Conservation (phyloP, 2,329 filamentous ascomycete genomes). For the Cladophialophora psammophila region DNA sequence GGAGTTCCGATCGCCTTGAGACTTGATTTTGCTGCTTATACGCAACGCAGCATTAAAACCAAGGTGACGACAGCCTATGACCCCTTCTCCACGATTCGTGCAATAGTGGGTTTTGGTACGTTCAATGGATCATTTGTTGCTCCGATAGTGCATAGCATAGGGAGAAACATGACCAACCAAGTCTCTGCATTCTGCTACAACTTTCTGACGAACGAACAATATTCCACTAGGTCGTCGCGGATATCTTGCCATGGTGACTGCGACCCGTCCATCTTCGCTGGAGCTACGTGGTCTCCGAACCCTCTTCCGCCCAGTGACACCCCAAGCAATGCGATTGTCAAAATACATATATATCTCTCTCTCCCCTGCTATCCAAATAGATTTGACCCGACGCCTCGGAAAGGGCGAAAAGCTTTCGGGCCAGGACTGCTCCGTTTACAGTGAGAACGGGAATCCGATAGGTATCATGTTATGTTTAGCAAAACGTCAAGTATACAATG, state of each 20-base stretch:
- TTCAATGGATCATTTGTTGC: constrained; percentile 5
- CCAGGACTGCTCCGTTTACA: constrained; percentile 4
- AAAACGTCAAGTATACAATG: background rate
- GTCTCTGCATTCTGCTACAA: constrained; percentile 8
- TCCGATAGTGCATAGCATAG: background rate
- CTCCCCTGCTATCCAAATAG: constrained; percentile 4
- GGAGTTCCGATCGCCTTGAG: background rate
- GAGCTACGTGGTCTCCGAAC: background rate
- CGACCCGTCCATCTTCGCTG: constrained; percentile 7
- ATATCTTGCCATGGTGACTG: background rate
- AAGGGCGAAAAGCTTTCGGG: background rate
- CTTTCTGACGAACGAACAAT: constrained; percentile 6
- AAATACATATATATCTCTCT: background rate
- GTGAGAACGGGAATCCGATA: background rate
- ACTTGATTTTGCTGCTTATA: background rate
- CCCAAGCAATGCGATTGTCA: background rate
- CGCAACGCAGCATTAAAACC: background rate
- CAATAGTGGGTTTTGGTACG: background rate
- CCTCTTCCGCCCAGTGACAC: background rate
- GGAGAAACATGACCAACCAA: background rate
- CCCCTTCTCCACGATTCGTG: background rate
- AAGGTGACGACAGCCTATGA: background rate
- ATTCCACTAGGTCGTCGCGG: background rate
- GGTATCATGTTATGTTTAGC: constrained; percentile 5
- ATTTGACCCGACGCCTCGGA: background rate